phyloP scores from a whole-genome alignment of 345 rosid genomes.

The Euphorbia lathyris region DNA sequence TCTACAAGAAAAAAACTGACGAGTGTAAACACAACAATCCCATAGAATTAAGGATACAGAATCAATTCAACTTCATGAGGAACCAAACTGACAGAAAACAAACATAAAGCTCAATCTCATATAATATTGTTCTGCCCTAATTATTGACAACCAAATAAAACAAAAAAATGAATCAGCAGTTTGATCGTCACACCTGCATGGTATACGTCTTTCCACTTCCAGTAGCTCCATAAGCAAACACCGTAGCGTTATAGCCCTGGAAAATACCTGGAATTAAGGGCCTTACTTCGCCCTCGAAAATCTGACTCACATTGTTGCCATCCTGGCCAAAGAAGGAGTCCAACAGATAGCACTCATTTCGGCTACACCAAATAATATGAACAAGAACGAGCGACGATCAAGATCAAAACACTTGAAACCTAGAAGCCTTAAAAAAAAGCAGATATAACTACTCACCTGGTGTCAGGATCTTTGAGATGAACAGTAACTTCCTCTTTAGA shows the following conservation, averaged over 20 bases:
- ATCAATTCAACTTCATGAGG: too few relatives aligned
- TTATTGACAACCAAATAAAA: too few relatives aligned
- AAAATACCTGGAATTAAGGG: slow-evolving; percentile 65
- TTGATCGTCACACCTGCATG: slow-evolving; percentile 60
- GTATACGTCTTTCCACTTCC: slow-evolving; percentile 95
- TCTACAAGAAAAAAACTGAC: neutral
- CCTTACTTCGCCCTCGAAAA: slow-evolving; percentile 65
- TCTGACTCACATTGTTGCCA: slow-evolving; percentile 56
- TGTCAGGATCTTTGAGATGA: slow-evolving; percentile 59
- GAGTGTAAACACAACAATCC: neutral
- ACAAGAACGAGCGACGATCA: slow-evolving; percentile 3
- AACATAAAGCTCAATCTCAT: neutral
- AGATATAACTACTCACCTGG: slow-evolving; percentile 42
- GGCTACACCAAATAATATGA: slow-evolving; percentile 36
- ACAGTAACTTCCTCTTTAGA: slow-evolving; percentile 54
- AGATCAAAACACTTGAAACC: neutral
- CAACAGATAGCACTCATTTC: slow-evolving; percentile 67
- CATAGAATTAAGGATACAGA: too few relatives aligned
- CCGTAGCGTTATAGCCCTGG: slow-evolving; percentile 68
- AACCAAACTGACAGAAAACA: too few relatives aligned
- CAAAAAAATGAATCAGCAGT: neutral
- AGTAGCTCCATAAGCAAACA: slow-evolving; percentile 90
- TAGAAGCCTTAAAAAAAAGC: neutral
- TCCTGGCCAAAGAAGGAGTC: slow-evolving; percentile 75
- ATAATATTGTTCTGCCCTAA: neutral